phyloP scores from a whole-genome alignment of 83 land plant species.

The Diphasiastrum complanatum region DNA sequence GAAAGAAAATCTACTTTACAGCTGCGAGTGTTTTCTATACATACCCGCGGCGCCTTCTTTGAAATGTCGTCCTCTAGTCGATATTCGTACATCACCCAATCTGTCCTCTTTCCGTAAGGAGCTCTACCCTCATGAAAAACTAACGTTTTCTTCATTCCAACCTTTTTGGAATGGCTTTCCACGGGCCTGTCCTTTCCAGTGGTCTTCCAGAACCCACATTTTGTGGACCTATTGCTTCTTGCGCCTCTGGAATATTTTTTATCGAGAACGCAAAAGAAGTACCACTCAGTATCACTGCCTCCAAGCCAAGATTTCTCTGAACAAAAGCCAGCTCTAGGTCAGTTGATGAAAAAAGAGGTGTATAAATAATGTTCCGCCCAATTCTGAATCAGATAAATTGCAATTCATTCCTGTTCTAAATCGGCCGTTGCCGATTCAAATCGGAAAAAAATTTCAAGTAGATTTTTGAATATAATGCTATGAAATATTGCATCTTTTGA shows the following conservation, averaged over 20 bases:
- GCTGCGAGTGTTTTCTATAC: too few species aligned
- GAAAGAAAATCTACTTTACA: too few species aligned
- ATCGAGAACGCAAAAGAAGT: slow-evolving; percentile 53
- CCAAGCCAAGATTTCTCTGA: slow-evolving; percentile 20
- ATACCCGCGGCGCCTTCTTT: too few species aligned
- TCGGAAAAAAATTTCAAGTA: too few species aligned
- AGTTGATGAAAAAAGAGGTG: neutral
- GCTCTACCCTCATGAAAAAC: slow-evolving; percentile 56
- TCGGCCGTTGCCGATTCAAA: too few species aligned
- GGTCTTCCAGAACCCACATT: slow-evolving; percentile 56
- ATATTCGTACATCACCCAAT: slow-evolving; percentile 71
- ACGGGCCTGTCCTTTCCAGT: slow-evolving; percentile 45
- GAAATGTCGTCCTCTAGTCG: slow-evolving; percentile 34
- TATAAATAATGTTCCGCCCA: neutral
- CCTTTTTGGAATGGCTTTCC: slow-evolving; percentile 17
- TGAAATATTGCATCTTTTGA: too few species aligned
- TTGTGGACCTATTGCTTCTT: slow-evolving; percentile 51
- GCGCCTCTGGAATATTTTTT: slow-evolving; percentile 60
- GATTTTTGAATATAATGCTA: too few species aligned
- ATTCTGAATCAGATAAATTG: too few species aligned
- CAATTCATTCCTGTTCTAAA: too few species aligned
- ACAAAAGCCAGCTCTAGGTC: neutral
- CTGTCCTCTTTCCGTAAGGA: slow-evolving; percentile 50
- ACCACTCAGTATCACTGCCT: slow-evolving; percentile 38
- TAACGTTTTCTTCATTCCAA: slow-evolving; percentile 51